Percentiles rank a stretch among this genome's conserved stretches.
Evolutionary conservation across 352 stramenopile species (phyloP).

Genomic region (Plasmopara muralis): DNA sequence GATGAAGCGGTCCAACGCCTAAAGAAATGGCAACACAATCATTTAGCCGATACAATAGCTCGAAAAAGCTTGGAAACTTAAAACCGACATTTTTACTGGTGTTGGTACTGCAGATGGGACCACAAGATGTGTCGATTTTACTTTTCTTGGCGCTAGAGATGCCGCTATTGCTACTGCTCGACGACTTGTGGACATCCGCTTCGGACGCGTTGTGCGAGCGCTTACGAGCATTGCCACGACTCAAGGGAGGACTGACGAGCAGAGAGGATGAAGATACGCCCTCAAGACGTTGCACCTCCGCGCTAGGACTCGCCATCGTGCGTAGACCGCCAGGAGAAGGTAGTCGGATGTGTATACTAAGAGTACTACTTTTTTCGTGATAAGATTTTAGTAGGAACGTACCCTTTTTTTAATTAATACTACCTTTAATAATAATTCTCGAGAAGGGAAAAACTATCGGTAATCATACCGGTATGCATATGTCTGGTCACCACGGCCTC

Average conservation of each 20-base stretch:
- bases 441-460: too few species aligned
- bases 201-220: conserved; percentile 21
- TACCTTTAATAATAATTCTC: too few species aligned
- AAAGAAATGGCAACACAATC: conserved; percentile 5
- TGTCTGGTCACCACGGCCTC: too few species aligned
- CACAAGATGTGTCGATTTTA: conserved; percentile 16
- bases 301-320: conserved; percentile 22
- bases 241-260: conserved; percentile 11
- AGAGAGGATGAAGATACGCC: conserved; percentile 10
- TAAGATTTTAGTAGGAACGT: too few species aligned
- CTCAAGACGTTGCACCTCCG: conserved; percentile 13
- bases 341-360: neutral
- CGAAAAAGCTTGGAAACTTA: neutral
- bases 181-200: conserved; percentile 16
- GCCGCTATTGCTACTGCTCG: conserved; percentile 13
- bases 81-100: conserved; percentile 28
- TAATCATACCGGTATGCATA: too few species aligned
- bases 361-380: too few species aligned
- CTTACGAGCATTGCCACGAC: conserved; percentile 18
- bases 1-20: conserved; percentile 76
- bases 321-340: neutral
- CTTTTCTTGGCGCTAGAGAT: conserved; percentile 32
- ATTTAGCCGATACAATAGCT: conserved; percentile 7
- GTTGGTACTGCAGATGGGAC: conserved; percentile 9
- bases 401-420: too few species aligned